Conservation (phyloP, 352 stramenopile species). For the Globisporangium emineosum region DNA sequence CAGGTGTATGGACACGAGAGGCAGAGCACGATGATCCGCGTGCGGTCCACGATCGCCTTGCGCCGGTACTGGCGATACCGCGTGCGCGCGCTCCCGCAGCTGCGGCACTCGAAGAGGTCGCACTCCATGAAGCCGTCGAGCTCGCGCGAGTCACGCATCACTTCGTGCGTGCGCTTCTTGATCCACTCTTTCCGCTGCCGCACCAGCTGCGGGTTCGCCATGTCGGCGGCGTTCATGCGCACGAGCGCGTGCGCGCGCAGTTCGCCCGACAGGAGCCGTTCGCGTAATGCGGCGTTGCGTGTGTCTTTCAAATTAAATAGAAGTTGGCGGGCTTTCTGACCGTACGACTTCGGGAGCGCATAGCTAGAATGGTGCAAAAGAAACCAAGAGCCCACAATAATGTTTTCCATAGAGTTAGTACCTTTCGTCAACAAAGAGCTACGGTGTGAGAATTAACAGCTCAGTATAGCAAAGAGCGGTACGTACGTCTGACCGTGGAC, state of each 20-base stretch:
- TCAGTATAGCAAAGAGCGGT: neutral
- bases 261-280: slow-evolving; percentile 63
- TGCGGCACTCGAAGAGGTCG: slow-evolving; percentile 80
- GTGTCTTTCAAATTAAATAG: slow-evolving; percentile 83
- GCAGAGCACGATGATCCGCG: slow-evolving; percentile 80
- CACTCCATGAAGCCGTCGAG: slow-evolving; percentile 71
- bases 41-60: slow-evolving; percentile 82
- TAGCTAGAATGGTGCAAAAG: slow-evolving; percentile 25
- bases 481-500: slow-evolving; percentile 51
- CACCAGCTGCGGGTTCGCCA: slow-evolving; percentile 85
- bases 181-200: slow-evolving; percentile 83
- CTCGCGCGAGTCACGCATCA: slow-evolving; percentile 68
- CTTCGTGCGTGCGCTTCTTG: slow-evolving; percentile 79
- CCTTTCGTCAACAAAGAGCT: neutral
- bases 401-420: too few relatives aligned
- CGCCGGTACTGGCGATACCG: slow-evolving; percentile 80
- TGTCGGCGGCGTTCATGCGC: slow-evolving; percentile 73
- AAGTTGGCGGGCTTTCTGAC: slow-evolving; percentile 73
- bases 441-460: neutral
- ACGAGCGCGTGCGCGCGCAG: slow-evolving; percentile 51
- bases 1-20: slow-evolving; percentile 71
- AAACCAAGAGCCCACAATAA: too few relatives aligned
- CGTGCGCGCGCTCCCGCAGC: slow-evolving; percentile 68
- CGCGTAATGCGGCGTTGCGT: slow-evolving; percentile 60
- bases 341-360: slow-evolving; percentile 73